phyloP scores from a whole-genome alignment of 192 early-diverging fungal genomes.

The Coemansia aciculifera region DNA sequence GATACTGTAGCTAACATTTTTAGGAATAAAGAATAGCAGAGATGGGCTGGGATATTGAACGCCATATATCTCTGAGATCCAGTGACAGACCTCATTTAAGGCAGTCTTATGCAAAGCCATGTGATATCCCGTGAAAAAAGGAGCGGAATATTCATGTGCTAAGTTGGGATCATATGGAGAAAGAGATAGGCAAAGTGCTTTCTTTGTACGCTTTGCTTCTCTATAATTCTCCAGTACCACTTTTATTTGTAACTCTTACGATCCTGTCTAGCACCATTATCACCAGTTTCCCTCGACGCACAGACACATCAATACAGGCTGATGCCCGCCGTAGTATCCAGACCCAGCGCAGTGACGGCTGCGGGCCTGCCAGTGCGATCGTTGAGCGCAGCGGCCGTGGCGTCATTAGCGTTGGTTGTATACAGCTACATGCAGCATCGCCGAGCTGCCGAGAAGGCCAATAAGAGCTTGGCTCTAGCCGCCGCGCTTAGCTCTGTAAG shows the following conservation, averaged over 20 bases:
- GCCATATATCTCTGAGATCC: too few relatives aligned
- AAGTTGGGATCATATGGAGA: too few relatives aligned
- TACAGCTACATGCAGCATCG: conserved; percentile 53
- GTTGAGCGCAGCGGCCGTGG: conserved; percentile 35
- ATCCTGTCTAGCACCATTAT: not conserved
- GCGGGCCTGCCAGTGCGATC: conserved; percentile 32
- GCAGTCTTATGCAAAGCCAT: not conserved
- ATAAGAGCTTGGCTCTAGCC: conserved; percentile 39
- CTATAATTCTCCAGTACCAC: not conserved
- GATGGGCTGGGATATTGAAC: too few relatives aligned
- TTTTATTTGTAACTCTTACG: not conserved
- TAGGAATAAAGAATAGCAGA: too few relatives aligned
- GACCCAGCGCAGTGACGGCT: conserved; percentile 10
- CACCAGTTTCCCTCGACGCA: not conserved
- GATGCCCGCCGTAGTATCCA: conserved; percentile 20
- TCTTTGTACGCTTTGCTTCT: not conserved
- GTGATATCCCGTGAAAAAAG: not conserved
- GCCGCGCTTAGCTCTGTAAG: conserved; percentile 37
- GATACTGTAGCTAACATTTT: too few relatives aligned
- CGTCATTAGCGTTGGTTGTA: conserved; percentile 38
- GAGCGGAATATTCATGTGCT: not conserved
- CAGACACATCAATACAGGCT: not conserved
- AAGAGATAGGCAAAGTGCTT: not conserved
- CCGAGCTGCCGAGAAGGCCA: conserved; percentile 42
- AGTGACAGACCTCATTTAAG: too few relatives aligned